Evolutionary conservation across 2,329 filamentous ascomycete genomes (phyloP).

Genomic region (Pseudocercospora crystallina): DNA sequence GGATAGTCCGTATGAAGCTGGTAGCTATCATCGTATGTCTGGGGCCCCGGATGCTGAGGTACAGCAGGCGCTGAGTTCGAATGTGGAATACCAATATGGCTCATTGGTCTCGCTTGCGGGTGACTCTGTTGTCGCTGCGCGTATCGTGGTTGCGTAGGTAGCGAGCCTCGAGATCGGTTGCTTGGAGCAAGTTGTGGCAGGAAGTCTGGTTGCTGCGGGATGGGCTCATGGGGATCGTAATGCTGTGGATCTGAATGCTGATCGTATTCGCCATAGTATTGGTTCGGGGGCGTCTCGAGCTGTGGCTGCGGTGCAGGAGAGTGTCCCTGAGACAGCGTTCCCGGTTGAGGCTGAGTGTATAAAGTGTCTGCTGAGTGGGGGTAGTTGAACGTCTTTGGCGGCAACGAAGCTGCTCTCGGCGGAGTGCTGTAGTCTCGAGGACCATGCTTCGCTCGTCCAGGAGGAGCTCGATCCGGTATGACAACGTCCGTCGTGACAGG

Average conservation of each 20-base stretch:
- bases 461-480: slow-evolving; percentile 25
- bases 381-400: slow-evolving; percentile 23
- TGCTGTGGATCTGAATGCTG: slow-evolving; percentile 17
- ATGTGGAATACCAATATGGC: slow-evolving; percentile 37
- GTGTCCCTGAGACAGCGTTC: not conserved
- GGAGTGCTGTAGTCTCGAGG: slow-evolving; percentile 31
- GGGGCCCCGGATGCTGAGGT: slow-evolving; percentile 49
- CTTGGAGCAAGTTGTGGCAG: slow-evolving; percentile 36
- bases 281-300: slow-evolving; percentile 6
- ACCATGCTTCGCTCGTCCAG: slow-evolving; percentile 35
- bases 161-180: slow-evolving; percentile 27
- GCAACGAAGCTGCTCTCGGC: slow-evolving; percentile 27
- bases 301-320: slow-evolving; percentile 6
- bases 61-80: slow-evolving; percentile 47
- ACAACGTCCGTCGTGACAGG: slow-evolving; percentile 26
- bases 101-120: slow-evolving; percentile 25
- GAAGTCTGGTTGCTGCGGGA: slow-evolving; percentile 41
- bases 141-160: slow-evolving; percentile 28
- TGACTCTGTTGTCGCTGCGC: slow-evolving; percentile 24
- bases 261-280: slow-evolving; percentile 22
- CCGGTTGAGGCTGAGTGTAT: slow-evolving; percentile 21
- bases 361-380: slow-evolving; percentile 24
- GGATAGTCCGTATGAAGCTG: slow-evolving; percentile 30
- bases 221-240: slow-evolving; percentile 39
- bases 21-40: slow-evolving; percentile 30